phyloP scores from a whole-genome alignment of 1,284 basidiomycete species.

The Microbotryum lychnidis-dioicae region DNA sequence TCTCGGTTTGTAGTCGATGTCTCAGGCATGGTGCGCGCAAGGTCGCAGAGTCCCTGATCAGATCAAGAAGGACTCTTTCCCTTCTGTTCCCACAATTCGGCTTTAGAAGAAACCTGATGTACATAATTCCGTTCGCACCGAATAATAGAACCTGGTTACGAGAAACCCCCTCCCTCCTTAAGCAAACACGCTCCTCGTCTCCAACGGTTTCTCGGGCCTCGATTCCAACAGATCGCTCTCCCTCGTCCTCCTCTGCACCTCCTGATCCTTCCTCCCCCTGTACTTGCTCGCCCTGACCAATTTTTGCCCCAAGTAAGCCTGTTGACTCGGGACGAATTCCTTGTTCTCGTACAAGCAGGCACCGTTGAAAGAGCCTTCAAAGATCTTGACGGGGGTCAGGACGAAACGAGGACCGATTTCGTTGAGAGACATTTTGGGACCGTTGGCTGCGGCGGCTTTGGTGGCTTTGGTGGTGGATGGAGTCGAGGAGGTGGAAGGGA shows the following conservation, averaged over 20 bases:
- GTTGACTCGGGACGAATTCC: constrained; percentile 39
- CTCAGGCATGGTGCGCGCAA: too few relatives aligned
- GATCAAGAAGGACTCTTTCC: too few relatives aligned
- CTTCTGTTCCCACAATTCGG: too few relatives aligned
- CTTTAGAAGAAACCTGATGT: too few relatives aligned
- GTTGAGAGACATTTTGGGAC: constrained; percentile 57
- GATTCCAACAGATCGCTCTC: constrained; percentile 16
- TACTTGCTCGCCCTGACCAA: constrained; percentile 31
- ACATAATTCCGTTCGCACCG: too few relatives aligned
- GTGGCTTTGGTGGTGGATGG: constrained; percentile 25
- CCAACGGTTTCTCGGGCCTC: constrained; percentile 19
- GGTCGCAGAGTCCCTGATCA: too few relatives aligned
- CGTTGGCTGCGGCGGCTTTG: constrained; percentile 20
- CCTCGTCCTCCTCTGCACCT: constrained; percentile 21
- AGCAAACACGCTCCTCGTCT: constrained; percentile 30
- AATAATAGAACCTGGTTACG: too few relatives aligned
- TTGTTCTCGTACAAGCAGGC: constrained; percentile 95
- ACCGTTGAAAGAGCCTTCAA: constrained; percentile 93
- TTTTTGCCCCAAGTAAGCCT: constrained; percentile 11
- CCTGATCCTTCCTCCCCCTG: constrained; percentile 26
- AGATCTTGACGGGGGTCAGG: constrained; percentile 93
- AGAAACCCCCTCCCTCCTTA: neutral
- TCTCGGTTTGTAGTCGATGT: too few relatives aligned
- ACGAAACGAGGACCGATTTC: constrained; percentile 98
- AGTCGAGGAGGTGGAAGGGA: constrained; percentile 28